phyloP scores from a whole-genome alignment of 805 yeast species.

The Hanseniaspora lachancei region DNA sequence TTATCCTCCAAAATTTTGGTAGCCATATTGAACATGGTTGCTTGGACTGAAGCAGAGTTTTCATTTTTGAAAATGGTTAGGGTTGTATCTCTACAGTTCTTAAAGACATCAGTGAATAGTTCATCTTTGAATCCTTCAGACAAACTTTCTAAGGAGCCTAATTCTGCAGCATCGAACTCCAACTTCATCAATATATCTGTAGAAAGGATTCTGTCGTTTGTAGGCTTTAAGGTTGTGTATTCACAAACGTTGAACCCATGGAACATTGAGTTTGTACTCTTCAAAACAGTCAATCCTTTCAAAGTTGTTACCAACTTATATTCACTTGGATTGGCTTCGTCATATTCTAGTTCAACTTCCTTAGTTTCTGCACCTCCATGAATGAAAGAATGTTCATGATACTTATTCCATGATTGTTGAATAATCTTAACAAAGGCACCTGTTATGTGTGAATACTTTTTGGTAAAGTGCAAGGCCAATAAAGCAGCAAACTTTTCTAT shows the following conservation, averaged over 20 bases:
- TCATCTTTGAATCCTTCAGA: conserved; percentile 43
- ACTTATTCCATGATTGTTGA: conserved; percentile 73
- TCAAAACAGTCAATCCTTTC: conserved; percentile 69
- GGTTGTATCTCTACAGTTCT: conserved; percentile 53
- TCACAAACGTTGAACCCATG: conserved; percentile 78
- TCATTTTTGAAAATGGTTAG: conserved; percentile 70
- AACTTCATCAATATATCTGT: conserved; percentile 71
- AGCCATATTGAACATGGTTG: conserved; percentile 91
- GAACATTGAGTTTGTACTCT: conserved; percentile 87
- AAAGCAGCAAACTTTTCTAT: conserved; percentile 81
- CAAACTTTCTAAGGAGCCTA: conserved; percentile 40
- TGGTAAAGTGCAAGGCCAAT: conserved; percentile 66
- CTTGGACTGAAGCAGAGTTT: conserved; percentile 89
- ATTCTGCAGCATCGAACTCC: conserved; percentile 44
- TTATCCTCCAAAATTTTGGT: conserved; percentile 50
- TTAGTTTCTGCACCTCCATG: conserved; percentile 78
- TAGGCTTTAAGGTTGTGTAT: conserved; percentile 74
- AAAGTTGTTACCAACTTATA: conserved; percentile 53
- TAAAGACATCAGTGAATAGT: conserved; percentile 51
- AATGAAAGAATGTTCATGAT: conserved; percentile 67
- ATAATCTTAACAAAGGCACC: conserved; percentile 54
- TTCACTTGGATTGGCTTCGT: conserved; percentile 32
- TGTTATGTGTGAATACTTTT: conserved; percentile 63
- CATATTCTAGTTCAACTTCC: conserved; percentile 41
- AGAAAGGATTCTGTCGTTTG: conserved; percentile 72